A percentile compares a stretch with the other conserved stretches of the same genome.
These are phyloP conservation scores for Sordaria brevicollis DNA, from an alignment of 495 filamentous ascomycete genomes.

Conservation along the genomic window DNA sequence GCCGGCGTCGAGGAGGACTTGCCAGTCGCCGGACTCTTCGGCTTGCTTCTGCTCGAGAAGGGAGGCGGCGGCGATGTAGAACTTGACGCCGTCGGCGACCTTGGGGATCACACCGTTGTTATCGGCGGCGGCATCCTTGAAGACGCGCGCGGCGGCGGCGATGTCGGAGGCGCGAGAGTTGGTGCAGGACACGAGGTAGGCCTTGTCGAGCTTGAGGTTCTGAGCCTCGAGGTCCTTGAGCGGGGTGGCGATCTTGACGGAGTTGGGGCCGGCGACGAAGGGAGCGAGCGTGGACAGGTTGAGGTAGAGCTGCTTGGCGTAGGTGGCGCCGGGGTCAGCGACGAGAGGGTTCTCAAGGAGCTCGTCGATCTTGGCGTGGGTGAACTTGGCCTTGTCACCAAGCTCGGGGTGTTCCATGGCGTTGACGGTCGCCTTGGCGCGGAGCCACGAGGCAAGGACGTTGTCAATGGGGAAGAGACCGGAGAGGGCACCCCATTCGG, in stretches of 20 bases:
- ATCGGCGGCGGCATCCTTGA: constrained; percentile 59
- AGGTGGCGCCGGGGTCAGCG: constrained; percentile 69
- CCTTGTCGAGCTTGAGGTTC: constrained; percentile 70
- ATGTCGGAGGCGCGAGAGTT: constrained; percentile 80
- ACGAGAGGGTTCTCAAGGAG: constrained; percentile 54
- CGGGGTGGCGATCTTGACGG: constrained; percentile 78
- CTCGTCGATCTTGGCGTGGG: constrained; percentile 58
- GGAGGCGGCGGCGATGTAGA: constrained; percentile 90
- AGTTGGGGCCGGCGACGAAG: constrained; percentile 84
- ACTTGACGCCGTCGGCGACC: constrained; percentile 67
- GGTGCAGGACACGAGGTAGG: constrained; percentile 87
- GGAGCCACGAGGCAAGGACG: constrained; percentile 64
- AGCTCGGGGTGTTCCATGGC: constrained; percentile 33
- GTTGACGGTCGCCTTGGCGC: constrained; percentile 60
- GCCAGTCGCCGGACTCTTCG: constrained; percentile 82
- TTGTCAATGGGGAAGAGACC: constrained; percentile 74
- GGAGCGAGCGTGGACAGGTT: constrained; percentile 78
- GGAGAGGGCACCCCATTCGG: constrained; percentile 82
- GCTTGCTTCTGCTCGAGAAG: constrained; percentile 66
- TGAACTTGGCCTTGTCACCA: constrained; percentile 43
- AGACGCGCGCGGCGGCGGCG: constrained; percentile 73
- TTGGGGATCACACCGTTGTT: constrained; percentile 46
- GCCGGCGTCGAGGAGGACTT: constrained; percentile 69
- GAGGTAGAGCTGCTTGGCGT: constrained; percentile 69
- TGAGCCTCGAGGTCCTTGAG: constrained; percentile 60